Percentiles rank a stretch among this genome's conserved stretches.
phyloP scores from a whole-genome alignment of 768 basidiomycete species.

The Symmetrospora coprosmae region DNA sequence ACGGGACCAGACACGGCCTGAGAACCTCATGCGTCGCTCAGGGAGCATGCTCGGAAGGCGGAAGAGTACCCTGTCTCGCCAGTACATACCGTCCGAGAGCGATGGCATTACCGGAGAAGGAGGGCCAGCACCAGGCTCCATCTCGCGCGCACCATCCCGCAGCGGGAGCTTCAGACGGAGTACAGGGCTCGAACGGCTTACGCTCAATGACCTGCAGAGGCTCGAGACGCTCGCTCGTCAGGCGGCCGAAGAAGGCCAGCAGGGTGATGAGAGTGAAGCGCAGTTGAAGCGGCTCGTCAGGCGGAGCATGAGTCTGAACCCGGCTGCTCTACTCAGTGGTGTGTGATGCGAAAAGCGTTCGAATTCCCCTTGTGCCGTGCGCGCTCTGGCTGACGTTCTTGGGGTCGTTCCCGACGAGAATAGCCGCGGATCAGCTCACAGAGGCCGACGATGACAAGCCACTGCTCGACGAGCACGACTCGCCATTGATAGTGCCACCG shows the following conservation, averaged over 20 bases:
- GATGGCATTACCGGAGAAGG: slow-evolving; percentile 42
- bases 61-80: slow-evolving; percentile 82
- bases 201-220: slow-evolving; percentile 83
- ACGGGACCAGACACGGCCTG: slow-evolving; percentile 55
- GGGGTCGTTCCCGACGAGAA: slow-evolving; percentile 9
- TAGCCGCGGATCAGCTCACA: slow-evolving; percentile 1
- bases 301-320: slow-evolving; percentile 28
- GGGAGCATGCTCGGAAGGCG: slow-evolving; percentile 49
- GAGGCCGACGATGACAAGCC: not conserved
- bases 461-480: slow-evolving; percentile 66
- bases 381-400: slow-evolving; percentile 27
- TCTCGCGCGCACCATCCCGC: slow-evolving; percentile 34
- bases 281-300: slow-evolving; percentile 38
- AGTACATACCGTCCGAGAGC: slow-evolving; percentile 67
- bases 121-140: too few relatives aligned
- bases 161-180: slow-evolving; percentile 56
- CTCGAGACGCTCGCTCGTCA: slow-evolving; percentile 87
- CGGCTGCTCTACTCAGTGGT: slow-evolving; percentile 25
- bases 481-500: slow-evolving; percentile 73
- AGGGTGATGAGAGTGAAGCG: slow-evolving; percentile 63
- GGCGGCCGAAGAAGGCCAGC: slow-evolving; percentile 60
- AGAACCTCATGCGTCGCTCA: slow-evolving; percentile 40
- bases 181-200: slow-evolving; percentile 53
- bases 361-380: slow-evolving; percentile 4
- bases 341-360: not conserved